These are phyloP conservation scores for Fomitopsis pinicola DNA, from an alignment of 1,284 basidiomycete species.

Conservation along the genomic window DNA sequence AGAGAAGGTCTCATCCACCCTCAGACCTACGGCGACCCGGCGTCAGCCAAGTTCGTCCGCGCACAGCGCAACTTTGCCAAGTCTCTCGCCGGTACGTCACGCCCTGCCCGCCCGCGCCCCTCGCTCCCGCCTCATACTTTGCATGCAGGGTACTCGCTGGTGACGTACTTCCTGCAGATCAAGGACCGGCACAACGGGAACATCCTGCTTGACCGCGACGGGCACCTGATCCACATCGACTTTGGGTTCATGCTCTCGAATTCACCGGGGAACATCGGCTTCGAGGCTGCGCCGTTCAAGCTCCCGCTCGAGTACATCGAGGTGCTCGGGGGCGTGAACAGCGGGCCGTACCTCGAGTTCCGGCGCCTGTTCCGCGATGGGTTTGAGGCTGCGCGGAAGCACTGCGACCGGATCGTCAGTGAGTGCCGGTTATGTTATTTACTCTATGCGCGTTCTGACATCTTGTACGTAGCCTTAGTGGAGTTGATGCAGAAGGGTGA, in stretches of 20 bases:
- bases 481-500: slow-evolving; percentile 94
- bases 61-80: slow-evolving; percentile 92
- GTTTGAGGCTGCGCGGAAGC: slow-evolving; percentile 92
- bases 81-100: slow-evolving; percentile 75
- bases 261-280: slow-evolving; percentile 95
- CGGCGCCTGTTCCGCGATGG: slow-evolving; percentile 86
- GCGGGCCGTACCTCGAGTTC: slow-evolving; percentile 82
- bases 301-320: slow-evolving; percentile 94
- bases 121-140: background rate
- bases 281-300: slow-evolving; percentile 99
- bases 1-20: background rate
- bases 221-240: slow-evolving; percentile 94
- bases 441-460: background rate
- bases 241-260: slow-evolving; percentile 99
- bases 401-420: slow-evolving; percentile 97
- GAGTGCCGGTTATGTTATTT: slow-evolving; percentile 28
- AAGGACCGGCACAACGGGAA: slow-evolving; percentile 99
- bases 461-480: slow-evolving; percentile 63
- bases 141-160: slow-evolving; percentile 80
- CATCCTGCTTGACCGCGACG: slow-evolving; percentile 93
- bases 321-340: slow-evolving; percentile 86
- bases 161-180: slow-evolving; percentile 95
- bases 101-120: background rate
- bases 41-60: slow-evolving; percentile 79
- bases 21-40: slow-evolving; percentile 88